Evolutionary conservation across 2,329 filamentous ascomycete genomes (phyloP).

Genomic region (Verticillium nonalfalfae): DNA sequence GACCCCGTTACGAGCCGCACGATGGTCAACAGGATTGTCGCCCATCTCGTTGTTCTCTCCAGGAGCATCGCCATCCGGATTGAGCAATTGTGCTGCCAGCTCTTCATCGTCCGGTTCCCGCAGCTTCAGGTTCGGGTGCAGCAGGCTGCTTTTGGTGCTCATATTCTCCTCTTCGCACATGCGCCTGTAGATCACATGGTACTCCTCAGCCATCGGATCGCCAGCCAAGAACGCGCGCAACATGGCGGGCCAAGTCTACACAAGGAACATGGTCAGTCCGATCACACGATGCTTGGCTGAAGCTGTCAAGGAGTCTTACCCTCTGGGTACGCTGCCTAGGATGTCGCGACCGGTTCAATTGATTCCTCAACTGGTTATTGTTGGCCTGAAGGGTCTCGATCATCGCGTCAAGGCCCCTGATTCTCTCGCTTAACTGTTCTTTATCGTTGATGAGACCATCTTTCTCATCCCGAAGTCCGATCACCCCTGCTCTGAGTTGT

Average conservation of each 20-base stretch:
- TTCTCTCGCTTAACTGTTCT: too few species aligned
- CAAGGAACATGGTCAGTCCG: background rate
- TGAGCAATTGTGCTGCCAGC: background rate
- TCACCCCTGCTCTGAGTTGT: too few species aligned
- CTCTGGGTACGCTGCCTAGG: background rate
- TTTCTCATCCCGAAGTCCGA: too few species aligned
- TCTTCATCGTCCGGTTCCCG: background rate
- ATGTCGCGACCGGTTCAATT: too few species aligned
- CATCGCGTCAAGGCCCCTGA: too few species aligned
- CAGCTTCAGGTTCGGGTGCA: slow-evolving; percentile 22
- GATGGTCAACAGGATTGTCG: background rate
- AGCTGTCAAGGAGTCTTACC: background rate
- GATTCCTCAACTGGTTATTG: too few species aligned
- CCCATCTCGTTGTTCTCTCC: too few species aligned
- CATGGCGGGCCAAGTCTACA: slow-evolving; percentile 3
- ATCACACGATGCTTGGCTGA: too few species aligned
- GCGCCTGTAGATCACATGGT: slow-evolving; percentile 14
- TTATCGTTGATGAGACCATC: too few species aligned
- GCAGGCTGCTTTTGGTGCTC: slow-evolving; percentile 6
- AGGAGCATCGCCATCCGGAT: background rate
- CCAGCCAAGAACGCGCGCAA: background rate
- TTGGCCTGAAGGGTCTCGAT: background rate
- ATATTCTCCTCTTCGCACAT: slow-evolving; percentile 28
- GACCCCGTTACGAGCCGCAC: background rate
- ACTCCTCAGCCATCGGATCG: background rate